Evolutionary conservation across 371 early-diverging fungal genomes (phyloP).

Genomic region (Blakeslea trispora): DNA sequence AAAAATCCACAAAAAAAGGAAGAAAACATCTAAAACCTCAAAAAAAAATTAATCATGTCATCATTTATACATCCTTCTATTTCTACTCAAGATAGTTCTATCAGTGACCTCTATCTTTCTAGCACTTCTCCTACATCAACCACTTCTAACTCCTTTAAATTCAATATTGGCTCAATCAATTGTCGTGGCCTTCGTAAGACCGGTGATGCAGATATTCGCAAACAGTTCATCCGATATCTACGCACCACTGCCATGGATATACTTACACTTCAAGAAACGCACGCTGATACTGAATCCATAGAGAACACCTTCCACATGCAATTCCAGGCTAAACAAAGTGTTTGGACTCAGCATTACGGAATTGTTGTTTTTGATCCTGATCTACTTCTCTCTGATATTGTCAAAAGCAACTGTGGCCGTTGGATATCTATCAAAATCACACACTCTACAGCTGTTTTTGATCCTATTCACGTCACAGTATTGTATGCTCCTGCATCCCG

Average conservation of each 20-base stretch:
- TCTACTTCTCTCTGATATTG: neutral
- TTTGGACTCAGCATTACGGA: slow-evolving; percentile 9
- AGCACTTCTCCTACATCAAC: too few relatives aligned
- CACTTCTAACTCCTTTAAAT: too few relatives aligned
- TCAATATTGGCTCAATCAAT: slow-evolving; percentile 3
- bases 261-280: slow-evolving; percentile 8
- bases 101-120: too few relatives aligned
- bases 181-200: slow-evolving; percentile 11
- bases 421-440: slow-evolving; percentile 1
- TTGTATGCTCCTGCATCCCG: neutral
- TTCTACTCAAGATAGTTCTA: too few relatives aligned
- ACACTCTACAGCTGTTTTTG: neutral
- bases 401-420: slow-evolving; percentile 5
- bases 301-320: slow-evolving; percentile 4
- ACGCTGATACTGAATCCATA: neutral
- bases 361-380: slow-evolving; percentile 5
- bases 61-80: too few relatives aligned
- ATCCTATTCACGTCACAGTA: neutral
- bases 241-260: slow-evolving; percentile 3
- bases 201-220: neutral
- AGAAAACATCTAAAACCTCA: too few relatives aligned
- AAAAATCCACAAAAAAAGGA: too few relatives aligned
- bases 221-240: slow-evolving; percentile 7
- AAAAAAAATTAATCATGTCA: too few relatives aligned
- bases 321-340: slow-evolving; percentile 1